These are phyloP conservation scores for Penicillium ucsense DNA, from an alignment of 495 filamentous ascomycete species.

Conservation along the genomic window DNA sequence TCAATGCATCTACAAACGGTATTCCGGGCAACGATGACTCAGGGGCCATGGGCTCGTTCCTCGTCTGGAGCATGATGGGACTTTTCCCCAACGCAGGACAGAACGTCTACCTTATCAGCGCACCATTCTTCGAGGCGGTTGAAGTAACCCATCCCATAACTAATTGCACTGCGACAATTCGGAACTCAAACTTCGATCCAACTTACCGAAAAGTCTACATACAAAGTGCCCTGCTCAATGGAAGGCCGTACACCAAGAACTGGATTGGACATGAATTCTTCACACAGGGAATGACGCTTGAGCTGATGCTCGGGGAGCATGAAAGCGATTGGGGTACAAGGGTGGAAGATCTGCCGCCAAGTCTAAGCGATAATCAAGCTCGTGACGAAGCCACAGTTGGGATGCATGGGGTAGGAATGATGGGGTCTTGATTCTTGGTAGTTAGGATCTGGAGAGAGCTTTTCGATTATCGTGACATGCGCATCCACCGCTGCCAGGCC, in stretches of 20 bases:
- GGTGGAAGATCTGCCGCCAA: conserved; percentile 55
- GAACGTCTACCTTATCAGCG: conserved; percentile 62
- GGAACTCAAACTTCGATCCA: conserved; percentile 52
- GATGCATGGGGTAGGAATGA: too few relatives aligned
- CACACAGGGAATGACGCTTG: conserved; percentile 56
- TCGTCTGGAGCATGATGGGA: conserved; percentile 52
- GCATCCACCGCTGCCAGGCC: too few relatives aligned
- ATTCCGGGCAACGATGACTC: conserved; percentile 62
- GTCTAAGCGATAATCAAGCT: conserved; percentile 8
- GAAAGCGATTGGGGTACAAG: conserved; percentile 63
- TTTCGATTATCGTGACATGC: too few relatives aligned
- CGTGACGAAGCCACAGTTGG: too few relatives aligned
- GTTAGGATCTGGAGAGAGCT: too few relatives aligned
- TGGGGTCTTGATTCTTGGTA: too few relatives aligned
- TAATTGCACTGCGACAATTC: conserved; percentile 49
- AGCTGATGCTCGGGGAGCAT: conserved; percentile 51
- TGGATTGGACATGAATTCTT: conserved; percentile 74
- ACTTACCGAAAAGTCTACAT: conserved; percentile 52
- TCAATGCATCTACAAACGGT: conserved; percentile 47
- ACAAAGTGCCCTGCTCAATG: conserved; percentile 61
- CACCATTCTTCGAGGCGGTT: conserved; percentile 55
- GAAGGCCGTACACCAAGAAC: conserved; percentile 52
- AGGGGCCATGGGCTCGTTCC: conserved; percentile 51
- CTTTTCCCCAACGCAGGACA: conserved; percentile 51
- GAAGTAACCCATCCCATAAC: conserved; percentile 53